Conservation (phyloP, 345 rosid genomes). For the Eucalyptus marginata region DNA sequence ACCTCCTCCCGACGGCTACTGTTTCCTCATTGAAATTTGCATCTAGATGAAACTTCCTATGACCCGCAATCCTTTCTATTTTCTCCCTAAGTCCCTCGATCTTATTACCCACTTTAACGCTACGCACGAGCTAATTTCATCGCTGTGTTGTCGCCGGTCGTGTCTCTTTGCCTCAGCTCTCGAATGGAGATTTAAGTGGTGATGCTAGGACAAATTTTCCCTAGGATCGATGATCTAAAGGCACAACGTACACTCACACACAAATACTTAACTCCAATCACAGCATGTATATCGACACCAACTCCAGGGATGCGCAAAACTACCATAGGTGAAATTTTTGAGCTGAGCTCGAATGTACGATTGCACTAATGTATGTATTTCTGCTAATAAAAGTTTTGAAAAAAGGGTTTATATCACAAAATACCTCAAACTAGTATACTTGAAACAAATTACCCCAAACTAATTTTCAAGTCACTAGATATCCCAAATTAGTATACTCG, state of each 20-base stretch:
- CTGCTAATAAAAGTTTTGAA: too few species aligned
- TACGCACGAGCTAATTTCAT: background rate
- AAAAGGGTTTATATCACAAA: too few species aligned
- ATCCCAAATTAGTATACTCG: fast-evolving
- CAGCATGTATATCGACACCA: background rate
- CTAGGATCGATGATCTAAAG: background rate
- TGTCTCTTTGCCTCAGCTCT: background rate
- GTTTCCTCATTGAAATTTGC: background rate
- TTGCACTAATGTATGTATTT: too few species aligned
- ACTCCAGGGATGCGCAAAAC: background rate
- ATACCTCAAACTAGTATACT: too few species aligned
- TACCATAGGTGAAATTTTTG: background rate
- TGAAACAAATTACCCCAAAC: too few species aligned
- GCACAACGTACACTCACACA: background rate
- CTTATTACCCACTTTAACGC: background rate
- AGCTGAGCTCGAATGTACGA: too few species aligned
- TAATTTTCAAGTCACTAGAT: too few species aligned
- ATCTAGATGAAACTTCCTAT: background rate
- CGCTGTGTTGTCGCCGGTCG: background rate
- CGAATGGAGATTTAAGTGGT: background rate
- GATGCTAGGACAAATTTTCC: background rate
- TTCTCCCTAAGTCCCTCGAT: background rate
- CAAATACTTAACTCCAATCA: background rate
- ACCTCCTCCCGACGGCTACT: background rate
- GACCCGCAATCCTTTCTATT: background rate